phyloP scores from a whole-genome alignment of 225 moss, liverwort and hornwort species.

The Marchantia paleacea region DNA sequence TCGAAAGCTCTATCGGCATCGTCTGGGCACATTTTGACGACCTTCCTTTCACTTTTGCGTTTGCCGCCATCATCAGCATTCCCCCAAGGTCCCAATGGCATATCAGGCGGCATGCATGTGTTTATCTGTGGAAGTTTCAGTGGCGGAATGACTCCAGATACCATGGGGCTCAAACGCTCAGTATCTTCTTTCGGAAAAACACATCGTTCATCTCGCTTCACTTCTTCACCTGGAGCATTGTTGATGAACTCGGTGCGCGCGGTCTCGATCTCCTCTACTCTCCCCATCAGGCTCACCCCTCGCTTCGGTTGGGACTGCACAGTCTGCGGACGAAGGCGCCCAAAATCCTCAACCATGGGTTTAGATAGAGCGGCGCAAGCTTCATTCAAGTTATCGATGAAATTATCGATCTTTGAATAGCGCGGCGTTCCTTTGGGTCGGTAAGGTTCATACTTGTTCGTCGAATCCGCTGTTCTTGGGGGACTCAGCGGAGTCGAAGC shows the following conservation, averaged over 20 bases:
- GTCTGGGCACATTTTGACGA: neutral
- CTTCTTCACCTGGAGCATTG: neutral
- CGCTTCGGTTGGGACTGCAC: neutral
- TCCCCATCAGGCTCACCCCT: neutral
- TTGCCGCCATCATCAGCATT: neutral
- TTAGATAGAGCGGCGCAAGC: constrained; percentile 32
- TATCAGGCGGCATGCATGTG: neutral
- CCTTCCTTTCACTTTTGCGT: neutral
- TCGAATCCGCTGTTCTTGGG: neutral
- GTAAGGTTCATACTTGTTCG: constrained; percentile 9
- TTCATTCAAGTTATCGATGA: constrained; percentile 35
- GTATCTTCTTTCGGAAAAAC: neutral
- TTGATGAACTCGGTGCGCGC: neutral
- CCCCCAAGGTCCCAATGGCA: neutral
- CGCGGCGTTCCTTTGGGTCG: constrained; percentile 3
- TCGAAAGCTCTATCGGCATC: constrained; percentile 3
- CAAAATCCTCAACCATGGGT: constrained; percentile 31
- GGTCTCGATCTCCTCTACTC: neutral
- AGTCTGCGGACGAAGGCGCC: constrained; percentile 2
- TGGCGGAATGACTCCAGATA: neutral
- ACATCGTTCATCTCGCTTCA: neutral
- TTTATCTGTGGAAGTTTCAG: neutral
- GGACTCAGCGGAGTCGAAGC: neutral
- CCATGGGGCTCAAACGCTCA: neutral
- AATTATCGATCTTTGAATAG: constrained; percentile 32